These are phyloP conservation scores for Plenodomus tracheiphilus DNA, from an alignment of 2,329 filamentous ascomycete species.

Conservation along the genomic window DNA sequence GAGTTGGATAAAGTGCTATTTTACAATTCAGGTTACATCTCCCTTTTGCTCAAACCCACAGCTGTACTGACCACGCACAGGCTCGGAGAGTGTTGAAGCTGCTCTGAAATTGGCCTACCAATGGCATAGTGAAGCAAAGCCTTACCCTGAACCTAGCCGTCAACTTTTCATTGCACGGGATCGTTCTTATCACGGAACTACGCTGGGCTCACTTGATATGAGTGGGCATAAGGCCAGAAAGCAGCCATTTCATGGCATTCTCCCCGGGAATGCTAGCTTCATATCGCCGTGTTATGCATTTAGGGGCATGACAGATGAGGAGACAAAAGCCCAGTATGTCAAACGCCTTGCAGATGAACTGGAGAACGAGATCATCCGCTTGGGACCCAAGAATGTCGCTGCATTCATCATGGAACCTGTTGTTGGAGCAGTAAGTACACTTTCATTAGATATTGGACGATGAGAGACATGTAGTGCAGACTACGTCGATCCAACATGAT, in stretches of 20 bases:
- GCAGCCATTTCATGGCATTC: constrained; percentile 63
- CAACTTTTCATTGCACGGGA: constrained; percentile 66
- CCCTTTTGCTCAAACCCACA: too few species aligned
- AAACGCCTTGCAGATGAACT: constrained; percentile 64
- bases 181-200: constrained; percentile 72
- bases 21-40: constrained; percentile 57
- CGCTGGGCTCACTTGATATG: constrained; percentile 67
- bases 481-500: too few species aligned
- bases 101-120: constrained; percentile 69
- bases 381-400: constrained; percentile 68
- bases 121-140: constrained; percentile 62
- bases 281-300: constrained; percentile 72
- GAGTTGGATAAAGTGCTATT: constrained; percentile 61
- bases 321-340: constrained; percentile 64
- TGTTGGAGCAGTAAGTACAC: constrained; percentile 66
- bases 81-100: constrained; percentile 69
- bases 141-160: constrained; percentile 56
- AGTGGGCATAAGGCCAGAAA: constrained; percentile 65
- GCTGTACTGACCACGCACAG: constrained; percentile 9
- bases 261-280: constrained; percentile 59
- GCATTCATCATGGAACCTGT: constrained; percentile 76
- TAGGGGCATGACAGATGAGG: constrained; percentile 55
- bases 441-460: neutral
- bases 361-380: constrained; percentile 64
- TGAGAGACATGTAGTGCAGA: too few species aligned